phyloP scores from a whole-genome alignment of 2,329 filamentous ascomycete species.

The Pestalotiopsis fici region DNA sequence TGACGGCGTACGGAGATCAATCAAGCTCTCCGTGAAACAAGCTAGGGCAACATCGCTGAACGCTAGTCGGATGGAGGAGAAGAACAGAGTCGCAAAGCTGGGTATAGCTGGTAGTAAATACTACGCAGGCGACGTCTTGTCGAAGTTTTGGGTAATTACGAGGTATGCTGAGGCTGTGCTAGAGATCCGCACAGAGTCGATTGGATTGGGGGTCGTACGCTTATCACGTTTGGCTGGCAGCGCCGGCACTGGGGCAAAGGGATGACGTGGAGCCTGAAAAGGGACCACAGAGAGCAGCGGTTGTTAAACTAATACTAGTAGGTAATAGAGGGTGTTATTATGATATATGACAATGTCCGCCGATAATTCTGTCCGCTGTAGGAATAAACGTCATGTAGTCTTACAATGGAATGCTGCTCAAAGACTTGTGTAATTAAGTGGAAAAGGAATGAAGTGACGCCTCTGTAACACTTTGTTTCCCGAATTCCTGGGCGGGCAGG shows the following conservation, averaged over 20 bases:
- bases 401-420: background rate
- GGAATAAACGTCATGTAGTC: background rate
- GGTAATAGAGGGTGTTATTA: background rate
- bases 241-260: background rate
- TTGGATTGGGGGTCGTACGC: background rate
- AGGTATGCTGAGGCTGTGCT: slow-evolving; percentile 6
- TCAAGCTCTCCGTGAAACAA: background rate
- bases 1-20: slow-evolving; percentile 15
- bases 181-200: slow-evolving; percentile 1
- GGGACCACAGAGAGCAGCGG: background rate
- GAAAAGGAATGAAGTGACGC: background rate
- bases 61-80: background rate
- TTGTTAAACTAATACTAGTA: background rate
- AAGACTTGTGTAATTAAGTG: background rate
- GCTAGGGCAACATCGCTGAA: slow-evolving; percentile 20
- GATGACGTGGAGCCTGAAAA: slow-evolving; percentile 6
- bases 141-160: background rate
- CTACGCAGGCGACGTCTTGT: background rate
- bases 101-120: background rate
- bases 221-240: slow-evolving; percentile 4
- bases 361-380: background rate
- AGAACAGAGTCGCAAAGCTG: background rate
- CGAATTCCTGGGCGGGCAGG: background rate
- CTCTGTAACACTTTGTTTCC: background rate
- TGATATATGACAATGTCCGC: background rate